Percentiles rank a stretch among this genome's conserved stretches.
Conservation (phyloP, 441 rosid species). For the Populus hybrid region DNA sequence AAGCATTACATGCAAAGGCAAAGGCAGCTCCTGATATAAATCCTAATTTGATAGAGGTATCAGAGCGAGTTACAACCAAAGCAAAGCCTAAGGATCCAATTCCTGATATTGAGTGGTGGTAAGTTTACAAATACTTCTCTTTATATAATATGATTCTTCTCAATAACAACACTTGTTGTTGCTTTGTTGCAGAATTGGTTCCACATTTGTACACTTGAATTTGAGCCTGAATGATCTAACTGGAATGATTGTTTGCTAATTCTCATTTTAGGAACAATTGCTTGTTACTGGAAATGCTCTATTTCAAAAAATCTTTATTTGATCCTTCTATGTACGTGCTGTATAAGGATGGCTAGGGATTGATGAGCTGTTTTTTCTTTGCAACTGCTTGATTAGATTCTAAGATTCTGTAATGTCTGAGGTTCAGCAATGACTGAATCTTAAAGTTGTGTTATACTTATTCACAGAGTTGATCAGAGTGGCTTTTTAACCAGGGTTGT, state of each 20-base stretch:
- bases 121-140: slow-evolving; percentile 26
- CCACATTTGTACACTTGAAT: not conserved
- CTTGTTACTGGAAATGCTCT: not conserved
- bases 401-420: not conserved
- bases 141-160: not conserved
- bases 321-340: not conserved
- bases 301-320: too few species aligned
- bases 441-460: not conserved
- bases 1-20: slow-evolving; percentile 84
- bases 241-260: not conserved
- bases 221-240: not conserved
- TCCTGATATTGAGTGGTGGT: slow-evolving; percentile 98
- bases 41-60: slow-evolving; percentile 88
- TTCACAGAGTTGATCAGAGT: not conserved
- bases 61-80: slow-evolving; percentile 66
- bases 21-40: slow-evolving; percentile 77
- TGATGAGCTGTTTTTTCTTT: not conserved
- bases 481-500: not conserved
- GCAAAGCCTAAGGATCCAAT: slow-evolving; percentile 69
- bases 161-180: not conserved
- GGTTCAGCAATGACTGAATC: not conserved
- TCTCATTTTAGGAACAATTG: not conserved
- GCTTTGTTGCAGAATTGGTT: not conserved
- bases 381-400: not conserved
- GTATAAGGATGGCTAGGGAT: not conserved